phyloP scores from a whole-genome alignment of 2,329 filamentous ascomycete species.

The Hymenoscyphus fraxineus region DNA sequence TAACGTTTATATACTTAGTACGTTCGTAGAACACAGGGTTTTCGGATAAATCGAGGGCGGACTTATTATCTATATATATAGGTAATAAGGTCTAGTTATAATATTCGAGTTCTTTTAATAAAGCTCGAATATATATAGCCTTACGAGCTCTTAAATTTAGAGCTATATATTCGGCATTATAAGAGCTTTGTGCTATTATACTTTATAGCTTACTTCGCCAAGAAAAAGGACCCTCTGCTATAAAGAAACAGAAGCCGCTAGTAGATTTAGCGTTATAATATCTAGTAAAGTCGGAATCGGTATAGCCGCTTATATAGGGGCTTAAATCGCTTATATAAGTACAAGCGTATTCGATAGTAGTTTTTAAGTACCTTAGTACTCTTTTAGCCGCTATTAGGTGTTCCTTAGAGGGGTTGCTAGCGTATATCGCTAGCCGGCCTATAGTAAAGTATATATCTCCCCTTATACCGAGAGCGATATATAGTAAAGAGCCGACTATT shows the following conservation, averaged over 20 bases:
- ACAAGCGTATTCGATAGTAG: neutral
- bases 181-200: neutral
- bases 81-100: neutral
- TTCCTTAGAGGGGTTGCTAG: neutral
- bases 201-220: neutral
- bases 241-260: too few relatives aligned
- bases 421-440: neutral
- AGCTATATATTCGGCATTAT: neutral
- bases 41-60: too few relatives aligned
- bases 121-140: neutral
- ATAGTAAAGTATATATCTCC: neutral
- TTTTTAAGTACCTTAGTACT: neutral
- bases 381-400: neutral
- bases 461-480: neutral
- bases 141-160: neutral
- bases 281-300: too few relatives aligned
- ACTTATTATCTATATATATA: neutral
- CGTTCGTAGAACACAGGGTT: too few relatives aligned
- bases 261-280: too few relatives aligned
- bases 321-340: neutral
- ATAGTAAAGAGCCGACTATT: neutral
- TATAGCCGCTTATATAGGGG: too few relatives aligned
- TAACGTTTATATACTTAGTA: too few relatives aligned
- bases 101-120: neutral
- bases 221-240: neutral